Percentiles rank a stretch among this genome's conserved stretches.
Evolutionary conservation across 2,329 filamentous ascomycete genomes (phyloP).

Genomic region (Erysiphe pulchra): DNA sequence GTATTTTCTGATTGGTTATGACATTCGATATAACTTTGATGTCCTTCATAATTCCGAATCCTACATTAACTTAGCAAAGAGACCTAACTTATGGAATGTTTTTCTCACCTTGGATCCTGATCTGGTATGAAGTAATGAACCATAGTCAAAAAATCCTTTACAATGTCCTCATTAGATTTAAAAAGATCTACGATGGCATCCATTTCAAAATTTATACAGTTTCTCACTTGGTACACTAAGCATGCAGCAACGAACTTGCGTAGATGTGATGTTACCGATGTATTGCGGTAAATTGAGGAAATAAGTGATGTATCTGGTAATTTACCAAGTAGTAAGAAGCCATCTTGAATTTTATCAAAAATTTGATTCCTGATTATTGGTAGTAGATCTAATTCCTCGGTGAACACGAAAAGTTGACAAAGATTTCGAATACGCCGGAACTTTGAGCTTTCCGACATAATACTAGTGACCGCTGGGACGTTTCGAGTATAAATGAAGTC

Average conservation of each 20-base stretch:
- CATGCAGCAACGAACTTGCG: slow-evolving; percentile 5
- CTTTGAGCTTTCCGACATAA: background rate
- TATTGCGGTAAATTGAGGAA: slow-evolving; percentile 4
- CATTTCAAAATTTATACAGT: background rate
- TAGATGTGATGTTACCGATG: slow-evolving; percentile 1
- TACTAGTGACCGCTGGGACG: slow-evolving; percentile 1
- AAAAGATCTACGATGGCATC: slow-evolving; percentile 1
- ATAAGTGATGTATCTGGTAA: slow-evolving; percentile 3
- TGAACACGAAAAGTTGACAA: slow-evolving; percentile 6
- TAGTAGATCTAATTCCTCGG: slow-evolving; percentile 2
- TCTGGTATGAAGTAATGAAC: background rate
- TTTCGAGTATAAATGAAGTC: slow-evolving; percentile 5
- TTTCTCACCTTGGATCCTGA: slow-evolving; percentile 5
- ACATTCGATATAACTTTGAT: too few relatives aligned
- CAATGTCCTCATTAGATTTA: slow-evolving; percentile 1
- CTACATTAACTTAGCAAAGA: too few relatives aligned
- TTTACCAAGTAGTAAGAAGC: slow-evolving; percentile 2
- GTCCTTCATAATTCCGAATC: too few relatives aligned
- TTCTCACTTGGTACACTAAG: slow-evolving; percentile 1
- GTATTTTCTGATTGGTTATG: too few relatives aligned
- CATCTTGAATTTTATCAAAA: slow-evolving; percentile 9
- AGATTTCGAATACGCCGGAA: slow-evolving; percentile 2
- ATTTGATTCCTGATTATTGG: slow-evolving; percentile 4
- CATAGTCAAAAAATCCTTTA: slow-evolving; percentile 4
- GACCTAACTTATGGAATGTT: too few relatives aligned